Percentiles rank a stretch among this genome's conserved stretches.
These are phyloP conservation scores for Pythium folliculosum DNA, from an alignment of 352 stramenopile genomes.

Conservation along the genomic window DNA sequence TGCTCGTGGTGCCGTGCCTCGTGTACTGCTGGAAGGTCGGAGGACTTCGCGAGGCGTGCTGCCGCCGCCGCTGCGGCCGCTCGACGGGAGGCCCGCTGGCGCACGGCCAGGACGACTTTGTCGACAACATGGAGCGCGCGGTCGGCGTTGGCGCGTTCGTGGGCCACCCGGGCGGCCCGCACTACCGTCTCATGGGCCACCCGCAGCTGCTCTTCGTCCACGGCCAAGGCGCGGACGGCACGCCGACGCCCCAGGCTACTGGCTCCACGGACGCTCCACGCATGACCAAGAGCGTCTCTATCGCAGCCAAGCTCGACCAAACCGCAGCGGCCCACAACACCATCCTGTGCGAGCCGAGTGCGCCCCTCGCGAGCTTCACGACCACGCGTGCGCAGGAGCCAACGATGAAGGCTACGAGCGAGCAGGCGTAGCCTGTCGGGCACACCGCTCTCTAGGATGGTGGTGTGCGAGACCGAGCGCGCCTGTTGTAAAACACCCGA, in stretches of 20 bases:
- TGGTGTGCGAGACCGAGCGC: not conserved
- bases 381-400: not conserved
- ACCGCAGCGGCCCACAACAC: not conserved
- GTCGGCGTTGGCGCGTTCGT: not conserved
- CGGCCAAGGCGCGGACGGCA: not conserved
- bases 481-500: no score
- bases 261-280: not conserved
- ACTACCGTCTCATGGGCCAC: slow-evolving; percentile 10
- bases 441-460: not conserved
- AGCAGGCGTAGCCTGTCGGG: not conserved
- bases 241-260: not conserved
- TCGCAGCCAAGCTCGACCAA: not conserved
- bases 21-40: slow-evolving; percentile 16
- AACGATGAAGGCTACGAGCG: not conserved
- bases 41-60: not conserved
- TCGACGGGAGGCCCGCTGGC: not conserved
- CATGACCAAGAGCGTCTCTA: not conserved
- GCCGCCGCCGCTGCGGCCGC: not conserved
- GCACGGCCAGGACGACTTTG: not conserved
- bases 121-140: not conserved
- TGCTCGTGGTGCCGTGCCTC: slow-evolving; percentile 6
- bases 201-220: not conserved
- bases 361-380: not conserved
- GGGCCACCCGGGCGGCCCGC: not conserved
- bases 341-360: not conserved